Percentiles rank a stretch among this genome's conserved stretches.
Conservation (phyloP, 2,329 filamentous ascomycete genomes). For the Colletotrichum musicola region DNA sequence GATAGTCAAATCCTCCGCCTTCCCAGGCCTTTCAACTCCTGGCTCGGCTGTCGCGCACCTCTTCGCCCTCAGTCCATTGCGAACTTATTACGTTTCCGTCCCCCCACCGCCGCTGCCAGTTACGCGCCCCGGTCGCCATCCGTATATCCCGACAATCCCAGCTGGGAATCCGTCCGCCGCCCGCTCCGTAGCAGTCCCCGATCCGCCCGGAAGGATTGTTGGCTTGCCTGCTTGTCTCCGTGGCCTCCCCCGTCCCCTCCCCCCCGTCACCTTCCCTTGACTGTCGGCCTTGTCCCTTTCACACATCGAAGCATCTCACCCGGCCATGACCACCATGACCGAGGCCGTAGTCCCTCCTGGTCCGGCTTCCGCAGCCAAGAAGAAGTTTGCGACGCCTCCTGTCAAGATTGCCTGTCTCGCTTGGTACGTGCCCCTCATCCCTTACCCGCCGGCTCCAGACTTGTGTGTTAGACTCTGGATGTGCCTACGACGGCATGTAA, state of each 20-base stretch:
- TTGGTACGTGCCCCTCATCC: conserved; percentile 54
- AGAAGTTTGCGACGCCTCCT: conserved; percentile 61
- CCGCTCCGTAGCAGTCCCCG: conserved; percentile 30
- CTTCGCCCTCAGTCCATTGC: neutral
- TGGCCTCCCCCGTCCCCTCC: neutral
- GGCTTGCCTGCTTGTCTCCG: neutral
- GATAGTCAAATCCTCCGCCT: neutral
- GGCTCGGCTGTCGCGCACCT: neutral
- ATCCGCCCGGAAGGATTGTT: conserved; percentile 28
- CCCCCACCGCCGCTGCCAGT: conserved; percentile 7
- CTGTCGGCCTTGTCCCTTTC: neutral
- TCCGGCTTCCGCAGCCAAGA: conserved; percentile 41
- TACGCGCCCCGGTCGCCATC: neutral
- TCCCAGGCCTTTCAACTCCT: neutral
- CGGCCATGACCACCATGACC: conserved; percentile 39
- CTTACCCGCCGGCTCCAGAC: neutral
- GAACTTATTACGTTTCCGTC: conserved; percentile 29
- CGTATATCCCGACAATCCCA: conserved; percentile 9
- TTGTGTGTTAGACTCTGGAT: neutral
- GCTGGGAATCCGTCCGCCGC: conserved; percentile 3
- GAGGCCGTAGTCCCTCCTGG: conserved; percentile 35
- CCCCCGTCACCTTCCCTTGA: neutral
- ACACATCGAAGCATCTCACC: conserved; percentile 1
- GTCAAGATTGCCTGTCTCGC: conserved; percentile 64
- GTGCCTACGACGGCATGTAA: no score